Base-by-base conservation (phyloP, 139 green algal species). In the Ettlia oleoabundans region DNA sequence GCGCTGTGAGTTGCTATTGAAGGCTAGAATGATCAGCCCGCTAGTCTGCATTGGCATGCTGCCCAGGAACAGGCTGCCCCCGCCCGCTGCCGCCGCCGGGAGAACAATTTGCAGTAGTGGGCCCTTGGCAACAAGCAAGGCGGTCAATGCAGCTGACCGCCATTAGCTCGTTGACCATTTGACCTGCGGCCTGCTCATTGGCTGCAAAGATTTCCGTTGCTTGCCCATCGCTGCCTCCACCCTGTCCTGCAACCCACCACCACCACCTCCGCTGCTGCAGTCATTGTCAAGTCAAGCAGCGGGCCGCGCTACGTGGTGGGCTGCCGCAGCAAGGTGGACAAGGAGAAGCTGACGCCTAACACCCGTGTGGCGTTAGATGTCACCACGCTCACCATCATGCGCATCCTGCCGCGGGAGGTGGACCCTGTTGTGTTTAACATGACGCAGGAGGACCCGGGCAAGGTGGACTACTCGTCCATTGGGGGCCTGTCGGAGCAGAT, bases 391-490 rank as follows among this genome's bases (percentile, higher is more conserved):
- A 99, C 97, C 72, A 99, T 99, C 91, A 99, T 99, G 97, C 90
- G 97, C 15, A 88, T 92, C 4, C 87, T 99, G 70, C 95, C 96
- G 0, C 90, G 97, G n/a, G 97, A 99, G 94, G 96, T 99, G 24
- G 97, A 99, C 89, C 97, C 97, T 1, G 89, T 98, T 72, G 97
- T 99, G 80, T 98, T 97, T 91, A 99, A 99, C 91, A 99, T 99
- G 97, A 88, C 98, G 5, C 58, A 90, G 42, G 97, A 99, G 87
- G 95, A 98, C 82, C 95, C 97, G 0, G 97, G 97, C 58, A 95
- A 97, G 73, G 96, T 99, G 61, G 97, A 98, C 87, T 99, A 99
- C 89, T 94, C 86, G 58, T 90, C 87, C 66, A 99, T 99, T 72
- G 97, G 97, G 28, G 97, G 97, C 22, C 92, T 99, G 28, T 85